These are phyloP conservation scores for Colletotrichum godetiae DNA, from an alignment of 2,329 filamentous ascomycete species.

Conservation along the genomic window DNA sequence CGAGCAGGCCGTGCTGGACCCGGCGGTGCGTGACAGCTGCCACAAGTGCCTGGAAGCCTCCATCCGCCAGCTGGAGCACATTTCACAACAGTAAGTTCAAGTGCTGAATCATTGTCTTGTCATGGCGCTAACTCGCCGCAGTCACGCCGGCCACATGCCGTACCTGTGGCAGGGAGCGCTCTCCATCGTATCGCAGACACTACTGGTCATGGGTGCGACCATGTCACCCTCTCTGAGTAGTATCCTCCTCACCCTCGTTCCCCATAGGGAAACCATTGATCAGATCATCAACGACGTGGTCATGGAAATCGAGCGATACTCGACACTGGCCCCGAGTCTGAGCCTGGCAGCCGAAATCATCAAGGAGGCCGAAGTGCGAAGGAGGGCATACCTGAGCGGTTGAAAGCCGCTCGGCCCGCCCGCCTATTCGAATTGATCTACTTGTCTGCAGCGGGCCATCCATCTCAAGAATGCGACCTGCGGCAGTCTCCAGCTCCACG, in stretches of 20 bases:
- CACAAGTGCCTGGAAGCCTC: conserved; percentile 85
- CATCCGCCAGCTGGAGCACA: conserved; percentile 82
- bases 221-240: conserved; percentile 79
- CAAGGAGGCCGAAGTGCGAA: conserved; percentile 79
- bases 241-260: conserved; percentile 69
- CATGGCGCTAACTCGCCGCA: conserved; percentile 50
- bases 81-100: conserved; percentile 76
- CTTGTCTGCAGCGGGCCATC: not conserved
- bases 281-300: conserved; percentile 83
- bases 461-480: not conserved
- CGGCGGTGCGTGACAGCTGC: conserved; percentile 80
- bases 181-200: conserved; percentile 83
- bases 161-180: conserved; percentile 89
- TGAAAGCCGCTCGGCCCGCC: conserved; percentile 44
- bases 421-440: conserved; percentile 7
- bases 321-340: conserved; percentile 80
- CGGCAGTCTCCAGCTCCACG: not conserved
- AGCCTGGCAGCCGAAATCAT: conserved; percentile 83
- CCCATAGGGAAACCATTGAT: conserved; percentile 72
- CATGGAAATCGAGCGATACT: conserved; percentile 79
- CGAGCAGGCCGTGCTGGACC: conserved; percentile 77
- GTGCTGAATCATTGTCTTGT: not conserved
- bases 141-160: conserved; percentile 84
- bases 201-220: conserved; percentile 86
- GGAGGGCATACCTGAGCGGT: conserved; percentile 70